Base-by-base conservation (phyloP, 1,139 yeast genomes). In the Saccharomyces hybrid region DNA sequence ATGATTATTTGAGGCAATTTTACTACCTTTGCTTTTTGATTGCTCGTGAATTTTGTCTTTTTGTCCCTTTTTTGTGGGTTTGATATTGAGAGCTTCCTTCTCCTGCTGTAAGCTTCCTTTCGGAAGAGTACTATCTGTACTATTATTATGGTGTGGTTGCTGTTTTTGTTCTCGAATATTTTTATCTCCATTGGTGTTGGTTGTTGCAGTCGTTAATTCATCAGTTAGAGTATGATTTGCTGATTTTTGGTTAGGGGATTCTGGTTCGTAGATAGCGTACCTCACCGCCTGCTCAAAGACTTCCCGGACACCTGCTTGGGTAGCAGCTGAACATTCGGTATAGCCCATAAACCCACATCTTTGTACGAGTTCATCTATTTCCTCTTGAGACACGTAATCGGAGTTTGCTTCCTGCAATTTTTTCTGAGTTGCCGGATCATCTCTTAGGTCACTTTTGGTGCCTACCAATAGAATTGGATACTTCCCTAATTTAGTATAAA, bases 261-360 rank as follows among this genome's bases (percentile, higher is more conserved):
- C 65, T 25, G 84, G 85, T 29, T 87, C 87, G 54, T 78, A 76
- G 56, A 85, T 77, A 8, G 85, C 93, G 0, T 84, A 79, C 63
- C 83, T 79, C 51, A 88, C 88, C 20, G 96, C 95, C 57, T 75
- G 83, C 64, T 88, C 96, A 63, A 89, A 89, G 16, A 89, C 84
- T 56, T 85, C 88, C 66, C 85, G 84, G 53, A 85, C 90, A 27
- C 96, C 96, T 57, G 78, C 80, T 71, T 89, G 96, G 28, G 95
- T 85, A 23, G 93, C 87, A n/a, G 97, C 96, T 2, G 96, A 88
- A 71, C 97, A 90, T 73, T 90, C 97, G 59, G 87, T 75, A 70
- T 89, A 87, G 57, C 80, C 82, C 57, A 85, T 80, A 44, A 95
- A 87, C 1, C 88, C 85, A 54, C 85, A 74, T 42, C 86, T 90